Conservation (phyloP, 768 basidiomycete genomes). For the Suillus variegatus region DNA sequence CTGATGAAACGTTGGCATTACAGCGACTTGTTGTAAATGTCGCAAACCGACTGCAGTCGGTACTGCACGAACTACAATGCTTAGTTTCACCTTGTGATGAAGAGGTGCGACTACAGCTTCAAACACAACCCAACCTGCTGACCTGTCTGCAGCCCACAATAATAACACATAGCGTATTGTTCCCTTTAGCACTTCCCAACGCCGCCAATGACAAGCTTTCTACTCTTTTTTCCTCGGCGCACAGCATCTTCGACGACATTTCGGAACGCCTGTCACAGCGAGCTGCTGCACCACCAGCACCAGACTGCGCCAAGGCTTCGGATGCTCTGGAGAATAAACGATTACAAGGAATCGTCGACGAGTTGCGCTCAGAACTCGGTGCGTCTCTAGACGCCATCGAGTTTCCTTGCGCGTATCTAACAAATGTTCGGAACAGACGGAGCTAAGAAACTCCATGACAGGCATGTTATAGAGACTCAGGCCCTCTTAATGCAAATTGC, state of each 20-base stretch:
- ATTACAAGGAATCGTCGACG: constrained; percentile 50
- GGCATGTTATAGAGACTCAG: constrained; percentile 46
- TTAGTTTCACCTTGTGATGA: constrained; percentile 44
- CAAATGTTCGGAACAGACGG: constrained; percentile 36
- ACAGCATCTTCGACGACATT: constrained; percentile 33
- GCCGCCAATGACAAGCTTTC: constrained; percentile 50
- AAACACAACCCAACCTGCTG: constrained; percentile 7
- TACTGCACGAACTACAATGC: constrained; percentile 48
- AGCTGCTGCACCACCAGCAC: constrained; percentile 14
- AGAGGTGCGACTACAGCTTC: constrained; percentile 40
- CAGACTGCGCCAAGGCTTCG: constrained; percentile 22
- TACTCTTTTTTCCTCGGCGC: constrained; percentile 44
- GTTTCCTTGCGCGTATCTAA: constrained; percentile 14
- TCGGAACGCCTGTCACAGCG: constrained; percentile 27
- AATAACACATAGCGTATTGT: constrained; percentile 49
- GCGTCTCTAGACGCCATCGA: constrained; percentile 16
- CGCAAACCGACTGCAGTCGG: constrained; percentile 64
- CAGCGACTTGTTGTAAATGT: constrained; percentile 59
- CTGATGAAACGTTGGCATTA: constrained; percentile 64
- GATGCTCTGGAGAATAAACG: constrained; percentile 47
- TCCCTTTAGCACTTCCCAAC: constrained; percentile 54
- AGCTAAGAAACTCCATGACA: constrained; percentile 46
- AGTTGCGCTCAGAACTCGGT: constrained; percentile 63
- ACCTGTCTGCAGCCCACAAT: constrained; percentile 39
- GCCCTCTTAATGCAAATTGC: constrained; percentile 58